Conservation (phyloP, 306 rosid genomes). For the Biancaea sappan region DNA sequence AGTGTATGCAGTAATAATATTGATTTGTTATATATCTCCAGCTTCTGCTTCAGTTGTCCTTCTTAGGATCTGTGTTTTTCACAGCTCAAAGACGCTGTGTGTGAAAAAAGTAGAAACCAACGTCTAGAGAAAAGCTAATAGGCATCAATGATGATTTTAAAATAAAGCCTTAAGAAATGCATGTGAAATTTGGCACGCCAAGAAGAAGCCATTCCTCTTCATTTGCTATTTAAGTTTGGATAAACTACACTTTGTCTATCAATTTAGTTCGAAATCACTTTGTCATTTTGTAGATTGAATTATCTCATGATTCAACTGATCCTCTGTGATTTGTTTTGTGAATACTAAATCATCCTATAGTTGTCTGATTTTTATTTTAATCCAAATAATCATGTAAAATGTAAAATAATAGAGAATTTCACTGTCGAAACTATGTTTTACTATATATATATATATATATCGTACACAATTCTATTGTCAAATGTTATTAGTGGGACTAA, state of each 20-base stretch:
- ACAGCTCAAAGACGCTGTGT: not conserved
- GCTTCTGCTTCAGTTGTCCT: not conserved
- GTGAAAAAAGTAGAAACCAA: slow-evolving; percentile 1
- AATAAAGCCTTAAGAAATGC: slow-evolving; percentile 11
- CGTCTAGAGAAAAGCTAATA: not conserved
- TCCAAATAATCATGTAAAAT: no score
- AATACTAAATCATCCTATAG: no score
- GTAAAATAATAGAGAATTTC: not conserved
- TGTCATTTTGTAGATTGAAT: no score
- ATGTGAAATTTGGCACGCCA: slow-evolving; percentile 1
- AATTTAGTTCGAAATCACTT: no score
- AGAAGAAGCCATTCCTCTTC: not conserved
- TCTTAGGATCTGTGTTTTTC: not conserved
- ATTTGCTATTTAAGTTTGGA: no score
- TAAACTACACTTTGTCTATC: no score
- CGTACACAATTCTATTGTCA: not conserved
- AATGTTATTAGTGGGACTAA: no score
- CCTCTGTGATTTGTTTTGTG: no score
- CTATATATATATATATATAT: no score
- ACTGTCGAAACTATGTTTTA: not conserved
- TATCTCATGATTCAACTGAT: no score
- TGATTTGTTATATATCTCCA: slow-evolving; percentile 4
- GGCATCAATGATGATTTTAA: not conserved
- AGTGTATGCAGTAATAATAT: not conserved
- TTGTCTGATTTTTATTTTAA: not conserved